A percentile compares a stretch with the other conserved stretches of the same genome.
Evolutionary conservation across 345 rosid genomes (phyloP).

Genomic region (Boechera stricta): DNA sequence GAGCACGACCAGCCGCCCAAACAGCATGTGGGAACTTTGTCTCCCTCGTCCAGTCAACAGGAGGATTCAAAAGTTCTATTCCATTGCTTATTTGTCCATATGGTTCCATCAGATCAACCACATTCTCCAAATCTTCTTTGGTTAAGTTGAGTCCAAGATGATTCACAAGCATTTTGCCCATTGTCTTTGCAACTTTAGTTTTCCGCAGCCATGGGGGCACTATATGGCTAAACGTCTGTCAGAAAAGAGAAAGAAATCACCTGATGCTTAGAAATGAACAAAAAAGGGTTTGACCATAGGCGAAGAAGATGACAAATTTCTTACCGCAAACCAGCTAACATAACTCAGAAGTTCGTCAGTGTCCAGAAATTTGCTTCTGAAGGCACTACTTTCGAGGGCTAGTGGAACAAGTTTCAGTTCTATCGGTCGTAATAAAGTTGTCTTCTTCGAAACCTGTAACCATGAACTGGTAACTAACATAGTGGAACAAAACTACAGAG

Average conservation of each 20-base stretch:
- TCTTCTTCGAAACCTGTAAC: constrained; percentile 90
- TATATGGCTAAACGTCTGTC: constrained; percentile 71
- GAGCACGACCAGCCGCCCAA: constrained; percentile 97
- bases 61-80: constrained; percentile 82
- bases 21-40: constrained; percentile 91
- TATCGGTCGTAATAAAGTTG: constrained; percentile 78
- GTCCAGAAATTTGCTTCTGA: constrained; percentile 91
- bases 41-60: constrained; percentile 88
- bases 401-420: constrained; percentile 93
- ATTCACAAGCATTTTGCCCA: constrained; percentile 80
- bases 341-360: constrained; percentile 88
- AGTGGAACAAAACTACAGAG: constrained; percentile 32
- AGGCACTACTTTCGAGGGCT: constrained; percentile 94
- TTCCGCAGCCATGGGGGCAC: constrained; percentile 75
- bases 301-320: constrained; percentile 39
- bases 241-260: constrained; percentile 30
- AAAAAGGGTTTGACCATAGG: constrained; percentile 23
- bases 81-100: constrained; percentile 96
- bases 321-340: constrained; percentile 92
- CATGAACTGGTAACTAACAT: constrained; percentile 37
- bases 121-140: constrained; percentile 81
- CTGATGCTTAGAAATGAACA: constrained; percentile 10
- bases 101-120: constrained; percentile 97
- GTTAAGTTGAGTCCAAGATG: constrained; percentile 87
- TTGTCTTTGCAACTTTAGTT: constrained; percentile 58